Conservation (phyloP, 257 asterid species). For the Nicotiana otophora region DNA sequence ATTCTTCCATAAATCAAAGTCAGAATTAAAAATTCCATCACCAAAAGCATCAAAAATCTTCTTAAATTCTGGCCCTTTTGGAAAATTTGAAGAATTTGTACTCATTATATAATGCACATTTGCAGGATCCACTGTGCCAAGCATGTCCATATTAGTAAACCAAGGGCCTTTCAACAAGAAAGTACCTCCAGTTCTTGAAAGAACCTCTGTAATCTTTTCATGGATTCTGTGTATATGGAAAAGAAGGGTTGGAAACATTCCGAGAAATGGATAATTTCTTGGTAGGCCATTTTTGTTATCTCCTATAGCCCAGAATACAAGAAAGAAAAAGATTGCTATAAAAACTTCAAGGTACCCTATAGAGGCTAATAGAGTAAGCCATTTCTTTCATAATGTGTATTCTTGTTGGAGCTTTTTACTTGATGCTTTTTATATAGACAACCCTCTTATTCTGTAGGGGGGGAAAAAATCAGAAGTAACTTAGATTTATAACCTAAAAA, state of each 20-base stretch:
- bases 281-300: background rate
- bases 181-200: conserved; percentile 30
- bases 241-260: conserved; percentile 31
- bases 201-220: conserved; percentile 19
- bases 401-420: background rate
- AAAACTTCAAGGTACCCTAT: conserved; percentile 20
- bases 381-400: background rate
- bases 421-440: too few species aligned
- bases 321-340: conserved; percentile 15
- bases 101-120: conserved; percentile 49
- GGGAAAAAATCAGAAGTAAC: too few species aligned
- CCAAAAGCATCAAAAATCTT: conserved; percentile 48
- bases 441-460: too few species aligned
- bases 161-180: conserved; percentile 41
- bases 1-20: conserved; percentile 34
- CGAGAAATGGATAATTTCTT: conserved; percentile 32
- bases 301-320: conserved; percentile 12
- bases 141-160: conserved; percentile 46
- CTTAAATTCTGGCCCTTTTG: conserved; percentile 41
- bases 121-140: conserved; percentile 36
- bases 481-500: too few species aligned
- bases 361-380: background rate
- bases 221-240: conserved; percentile 28
- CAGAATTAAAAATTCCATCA: conserved; percentile 49
- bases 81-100: conserved; percentile 33